Base-by-base conservation (phyloP, 2,329 filamentous ascomycete genomes). In the Calycina marina region DNA sequence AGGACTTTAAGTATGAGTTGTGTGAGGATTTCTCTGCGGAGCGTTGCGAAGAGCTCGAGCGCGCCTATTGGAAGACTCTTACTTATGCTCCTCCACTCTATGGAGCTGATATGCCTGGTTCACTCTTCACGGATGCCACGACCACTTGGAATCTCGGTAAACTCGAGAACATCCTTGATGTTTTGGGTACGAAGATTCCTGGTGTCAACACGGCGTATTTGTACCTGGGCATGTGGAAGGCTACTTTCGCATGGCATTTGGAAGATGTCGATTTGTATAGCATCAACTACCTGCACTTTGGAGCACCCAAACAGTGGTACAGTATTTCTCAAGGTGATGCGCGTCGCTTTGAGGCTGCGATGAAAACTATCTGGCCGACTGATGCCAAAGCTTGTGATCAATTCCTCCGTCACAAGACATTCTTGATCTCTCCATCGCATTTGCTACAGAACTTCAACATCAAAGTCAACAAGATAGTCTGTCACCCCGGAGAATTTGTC, bases 141-240 rank as follows among this genome's bases (percentile, higher is more conserved):
- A 77, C 81, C 5, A 66, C 63, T 18, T 98, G 90, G 90, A 98
- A 98, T 47, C 72, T 98, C 27, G 90, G 92, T 47, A 92, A 93
- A 52, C 67, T 98, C 17, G 83, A 84, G 9, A 98, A 96, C 46
- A 60, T 98, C 35, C 68, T 98, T 24, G 90, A 98, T 55, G 83
- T 94, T 4, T 65, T 98, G 2, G 90, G 90, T 5, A 88, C 85
- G 35, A 93, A 94, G 47, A 84, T 98, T 6, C 92, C 90, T 3
- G 90, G 90, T 44, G 92, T 98, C 51, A 98, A 98, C 51, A 98
- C 88, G 2, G 88, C 90, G 2, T 98, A 98, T 51, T 70, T 98
- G 2, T 98, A 98, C 52, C 67, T 98, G 38, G 90, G 90, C 26
- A 98, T 98, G 90, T 98, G 90, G 90, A 96, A 96, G 57, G 88